Base-by-base conservation (phyloP, 2,329 filamentous ascomycete species). In the Tolypocladium inflatum region DNA sequence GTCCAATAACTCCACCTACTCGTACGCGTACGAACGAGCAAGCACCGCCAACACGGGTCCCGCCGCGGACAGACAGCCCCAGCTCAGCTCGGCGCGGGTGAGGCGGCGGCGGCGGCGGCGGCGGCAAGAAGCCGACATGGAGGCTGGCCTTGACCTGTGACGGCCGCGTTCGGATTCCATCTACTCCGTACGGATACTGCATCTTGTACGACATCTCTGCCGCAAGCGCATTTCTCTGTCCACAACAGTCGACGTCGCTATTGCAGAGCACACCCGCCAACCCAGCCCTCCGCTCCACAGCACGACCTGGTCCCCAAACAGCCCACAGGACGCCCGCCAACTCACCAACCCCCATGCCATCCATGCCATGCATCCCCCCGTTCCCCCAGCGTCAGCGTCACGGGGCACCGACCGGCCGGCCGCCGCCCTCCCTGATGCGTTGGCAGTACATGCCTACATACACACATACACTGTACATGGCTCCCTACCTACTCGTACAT, bases 371-470 rank as follows among this genome's bases (percentile, higher is more conserved):
- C 45, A 50, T 30, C 17, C 26, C 45, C 26, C 30, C 48, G n/a
- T 21, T 4, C 30, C 30, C 15, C 33, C 48, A 21, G 48, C 48
- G 48, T 11, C 48, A 7, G 30, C 48, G 48, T 52, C 48, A 52
- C 48, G 48, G 48, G 48, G 48, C 48, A 52, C 30, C 30, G 30
- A 6, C 26, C 26, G 26, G 30, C 30, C 30, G 30, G 8, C 30
- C 30, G 30, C 48, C 30, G 48, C 60, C 60, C 60, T 60, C 58
- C 60, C 43, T 62, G 60, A 62, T 62, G 60, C 60, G 60, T 42
- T 62, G 60, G 60, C 60, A 62, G 35, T 38, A 21, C 21, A 51
- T 51, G 10, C 15, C 2, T 43, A 37, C 35, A 15, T 38, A 21
- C 21, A 51, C 35, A 19, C 15, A 4, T 43, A 37, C 35, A 15